A percentile compares a stretch with the other conserved stretches of the same genome.
Evolutionary conservation across 306 rosid genomes (phyloP).

Genomic region (Nissolia schottii): DNA sequence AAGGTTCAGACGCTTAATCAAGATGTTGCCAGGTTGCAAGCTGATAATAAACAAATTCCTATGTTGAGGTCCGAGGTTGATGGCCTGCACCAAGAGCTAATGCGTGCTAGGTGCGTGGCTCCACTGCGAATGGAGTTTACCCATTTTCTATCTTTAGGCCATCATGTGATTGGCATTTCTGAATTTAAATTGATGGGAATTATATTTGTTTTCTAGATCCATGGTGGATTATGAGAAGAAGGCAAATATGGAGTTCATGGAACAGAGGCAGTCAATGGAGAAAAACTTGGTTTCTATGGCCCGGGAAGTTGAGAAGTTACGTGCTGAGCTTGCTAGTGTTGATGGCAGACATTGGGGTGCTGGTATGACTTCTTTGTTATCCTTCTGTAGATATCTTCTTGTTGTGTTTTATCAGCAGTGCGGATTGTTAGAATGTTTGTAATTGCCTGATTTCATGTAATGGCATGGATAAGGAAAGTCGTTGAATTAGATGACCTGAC

Average conservation of each 20-base stretch:
- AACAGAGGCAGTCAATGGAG: slow-evolving; percentile 89
- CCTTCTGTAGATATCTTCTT: background rate
- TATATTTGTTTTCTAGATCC: slow-evolving; percentile 40
- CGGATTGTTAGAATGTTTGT: background rate
- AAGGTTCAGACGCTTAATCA: slow-evolving; percentile 62
- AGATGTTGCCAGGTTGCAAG: slow-evolving; percentile 58
- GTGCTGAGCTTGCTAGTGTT: slow-evolving; percentile 65
- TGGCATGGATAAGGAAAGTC: slow-evolving; percentile 4
- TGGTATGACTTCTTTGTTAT: slow-evolving; percentile 45
- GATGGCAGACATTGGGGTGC: slow-evolving; percentile 77
- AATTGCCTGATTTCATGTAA: slow-evolving; percentile 6
- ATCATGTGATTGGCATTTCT: background rate
- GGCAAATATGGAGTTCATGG: slow-evolving; percentile 78
- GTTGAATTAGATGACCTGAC: background rate
- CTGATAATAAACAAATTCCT: slow-evolving; percentile 72
- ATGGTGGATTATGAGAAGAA: slow-evolving; percentile 76
- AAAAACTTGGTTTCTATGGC: slow-evolving; percentile 88
- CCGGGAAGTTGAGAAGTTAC: slow-evolving; percentile 83
- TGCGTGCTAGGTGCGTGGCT: slow-evolving; percentile 67
- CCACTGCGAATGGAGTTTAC: slow-evolving; percentile 3
- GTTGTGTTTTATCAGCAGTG: background rate
- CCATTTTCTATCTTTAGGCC: slow-evolving; percentile 9
- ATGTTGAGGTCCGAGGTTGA: slow-evolving; percentile 60
- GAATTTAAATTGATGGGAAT: background rate
- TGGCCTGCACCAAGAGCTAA: slow-evolving; percentile 71